These are phyloP conservation scores for Phytophthora sojae DNA, from an alignment of 352 stramenopile genomes.

Conservation along the genomic window DNA sequence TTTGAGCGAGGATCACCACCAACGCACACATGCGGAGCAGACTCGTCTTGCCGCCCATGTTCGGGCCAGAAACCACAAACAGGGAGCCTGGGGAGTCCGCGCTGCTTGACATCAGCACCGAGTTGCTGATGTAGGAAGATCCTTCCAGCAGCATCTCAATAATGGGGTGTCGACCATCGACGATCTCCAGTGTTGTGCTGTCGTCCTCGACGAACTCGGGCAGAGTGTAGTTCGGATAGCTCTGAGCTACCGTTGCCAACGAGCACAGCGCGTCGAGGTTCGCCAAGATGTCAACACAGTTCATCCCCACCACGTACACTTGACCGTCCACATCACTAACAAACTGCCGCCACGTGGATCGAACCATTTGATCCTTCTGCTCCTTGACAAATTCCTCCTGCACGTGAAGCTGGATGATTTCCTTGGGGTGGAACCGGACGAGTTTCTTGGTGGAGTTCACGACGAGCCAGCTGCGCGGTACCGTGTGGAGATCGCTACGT, in stretches of 20 bases:
- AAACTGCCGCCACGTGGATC: constrained; percentile 51
- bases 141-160: constrained; percentile 53
- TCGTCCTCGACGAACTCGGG: constrained; percentile 39
- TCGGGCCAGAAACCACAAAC: constrained; percentile 81
- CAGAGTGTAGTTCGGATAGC: constrained; percentile 54
- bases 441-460: constrained; percentile 57
- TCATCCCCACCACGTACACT: constrained; percentile 52
- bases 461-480: constrained; percentile 50
- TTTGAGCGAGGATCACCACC: constrained; percentile 71
- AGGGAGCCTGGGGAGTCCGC: constrained; percentile 16
- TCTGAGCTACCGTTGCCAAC: constrained; percentile 54
- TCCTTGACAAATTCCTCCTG: constrained; percentile 42
- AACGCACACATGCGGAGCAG: constrained; percentile 70
- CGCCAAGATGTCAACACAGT: constrained; percentile 52
- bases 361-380: constrained; percentile 42
- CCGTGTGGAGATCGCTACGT: constrained; percentile 26
- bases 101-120: constrained; percentile 30
- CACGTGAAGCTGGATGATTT: constrained; percentile 47
- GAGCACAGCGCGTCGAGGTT: constrained; percentile 73
- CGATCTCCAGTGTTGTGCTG: constrained; percentile 47
- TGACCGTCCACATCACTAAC: constrained; percentile 40
- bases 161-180: constrained; percentile 62
- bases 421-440: constrained; percentile 50
- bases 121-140: constrained; percentile 50
- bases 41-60: constrained; percentile 88